These are phyloP conservation scores for Diaporthe aspalathi DNA, from an alignment of 2,329 filamentous ascomycete species.

Conservation along the genomic window DNA sequence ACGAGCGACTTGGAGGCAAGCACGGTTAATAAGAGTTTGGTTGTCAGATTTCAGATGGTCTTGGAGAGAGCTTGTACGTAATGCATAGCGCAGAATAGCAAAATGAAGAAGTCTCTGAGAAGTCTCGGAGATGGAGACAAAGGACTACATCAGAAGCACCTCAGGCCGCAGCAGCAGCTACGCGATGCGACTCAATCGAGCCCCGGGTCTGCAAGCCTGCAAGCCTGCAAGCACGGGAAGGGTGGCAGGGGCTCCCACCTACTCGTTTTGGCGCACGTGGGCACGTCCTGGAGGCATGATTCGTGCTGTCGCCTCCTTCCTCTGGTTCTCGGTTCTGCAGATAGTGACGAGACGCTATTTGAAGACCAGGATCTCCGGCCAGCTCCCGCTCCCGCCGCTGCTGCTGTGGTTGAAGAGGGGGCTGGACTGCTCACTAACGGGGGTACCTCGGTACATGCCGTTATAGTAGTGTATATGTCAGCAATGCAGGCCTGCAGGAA, in stretches of 20 bases:
- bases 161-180: constrained; percentile 9
- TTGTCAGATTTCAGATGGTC: background rate
- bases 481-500: too few relatives aligned
- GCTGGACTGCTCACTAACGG: background rate
- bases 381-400: too few relatives aligned
- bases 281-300: constrained; percentile 13
- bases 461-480: background rate
- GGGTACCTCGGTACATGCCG: background rate
- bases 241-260: constrained; percentile 28
- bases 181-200: constrained; percentile 28
- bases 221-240: constrained; percentile 14
- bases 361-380: background rate
- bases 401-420: background rate
- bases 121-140: constrained; percentile 14
- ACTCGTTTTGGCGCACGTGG: constrained; percentile 33
- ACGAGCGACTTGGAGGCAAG: constrained; percentile 2
- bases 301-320: background rate
- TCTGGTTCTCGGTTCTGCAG: constrained; percentile 3
- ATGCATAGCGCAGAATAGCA: background rate
- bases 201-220: constrained; percentile 21
- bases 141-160: constrained; percentile 18
- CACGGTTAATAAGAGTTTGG: background rate
- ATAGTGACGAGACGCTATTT: background rate
- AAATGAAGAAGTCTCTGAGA: constrained; percentile 11
- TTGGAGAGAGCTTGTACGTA: background rate